Evolutionary conservation across 768 basidiomycete species (phyloP).

Genomic region (Asterophora parasitica): DNA sequence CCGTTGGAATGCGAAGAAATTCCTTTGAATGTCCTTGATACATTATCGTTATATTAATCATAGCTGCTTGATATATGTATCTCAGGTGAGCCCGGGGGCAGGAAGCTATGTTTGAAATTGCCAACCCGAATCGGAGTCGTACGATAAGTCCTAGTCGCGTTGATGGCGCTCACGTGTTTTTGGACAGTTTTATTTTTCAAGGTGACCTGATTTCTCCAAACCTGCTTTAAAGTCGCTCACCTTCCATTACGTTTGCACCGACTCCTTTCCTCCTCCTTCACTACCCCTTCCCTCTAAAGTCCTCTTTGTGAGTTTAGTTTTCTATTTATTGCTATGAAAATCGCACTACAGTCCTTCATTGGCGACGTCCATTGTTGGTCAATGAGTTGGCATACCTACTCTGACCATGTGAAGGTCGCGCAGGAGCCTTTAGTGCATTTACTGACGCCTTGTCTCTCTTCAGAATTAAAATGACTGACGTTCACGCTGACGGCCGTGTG

Average conservation of each 20-base stretch:
- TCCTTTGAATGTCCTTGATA: no score
- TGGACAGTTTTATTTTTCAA: slow-evolving; percentile 1
- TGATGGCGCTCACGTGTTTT: slow-evolving; percentile 8
- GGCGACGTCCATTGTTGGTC: slow-evolving; percentile 23
- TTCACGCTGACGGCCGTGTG: slow-evolving; percentile 51
- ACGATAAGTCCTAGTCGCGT: slow-evolving; percentile 5
- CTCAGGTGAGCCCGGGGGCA: no score
- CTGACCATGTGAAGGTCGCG: slow-evolving; percentile 16
- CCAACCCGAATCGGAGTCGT: no score
- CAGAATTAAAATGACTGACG: slow-evolving; percentile 12
- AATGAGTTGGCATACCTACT: slow-evolving; percentile 28
- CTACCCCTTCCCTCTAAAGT: neutral
- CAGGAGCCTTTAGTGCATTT: neutral
- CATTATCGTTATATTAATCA: no score
- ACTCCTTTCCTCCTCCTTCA: slow-evolving; percentile 6
- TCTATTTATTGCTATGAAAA: neutral
- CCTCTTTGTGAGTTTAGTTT: slow-evolving; percentile 12
- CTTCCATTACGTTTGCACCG: slow-evolving; percentile 7
- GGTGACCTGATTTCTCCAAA: slow-evolving; percentile 24
- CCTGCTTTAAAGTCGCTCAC: slow-evolving; percentile 23
- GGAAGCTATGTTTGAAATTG: no score
- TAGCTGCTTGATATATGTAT: no score
- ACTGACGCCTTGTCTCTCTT: slow-evolving; percentile 4
- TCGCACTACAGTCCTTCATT: slow-evolving; percentile 1
- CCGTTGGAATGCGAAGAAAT: no score